Evolutionary conservation across 495 filamentous ascomycete genomes (phyloP).

Genomic region (Penicillium bialowiezense): DNA sequence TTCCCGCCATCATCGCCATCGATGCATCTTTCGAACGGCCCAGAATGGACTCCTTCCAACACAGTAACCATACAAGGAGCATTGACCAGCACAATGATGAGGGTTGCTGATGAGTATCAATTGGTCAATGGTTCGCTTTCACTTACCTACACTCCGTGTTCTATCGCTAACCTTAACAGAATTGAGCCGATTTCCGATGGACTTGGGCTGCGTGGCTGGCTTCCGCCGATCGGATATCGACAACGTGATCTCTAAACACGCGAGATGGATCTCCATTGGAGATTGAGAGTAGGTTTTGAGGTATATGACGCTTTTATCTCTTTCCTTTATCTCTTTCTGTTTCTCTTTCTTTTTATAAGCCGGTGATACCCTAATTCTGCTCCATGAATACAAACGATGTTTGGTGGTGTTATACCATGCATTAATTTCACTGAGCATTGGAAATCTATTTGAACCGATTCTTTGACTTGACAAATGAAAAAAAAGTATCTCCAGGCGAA

Average conservation of each 20-base stretch:
- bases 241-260: conserved; percentile 10
- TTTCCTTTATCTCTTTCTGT: no score
- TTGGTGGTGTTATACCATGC: no score
- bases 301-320: no score
- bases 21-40: background rate
- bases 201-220: conserved; percentile 19
- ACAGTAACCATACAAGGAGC: background rate
- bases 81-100: background rate
- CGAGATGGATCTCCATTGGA: background rate
- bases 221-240: conserved; percentile 22
- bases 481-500: no score
- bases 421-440: no score
- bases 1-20: background rate
- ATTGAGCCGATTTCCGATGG: conserved; percentile 12
- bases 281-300: background rate
- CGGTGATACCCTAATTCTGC: no score
- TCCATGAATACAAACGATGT: no score
- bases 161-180: conserved; percentile 5
- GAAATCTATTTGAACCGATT: no score
- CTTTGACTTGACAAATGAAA: no score
- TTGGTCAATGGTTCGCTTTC: background rate
- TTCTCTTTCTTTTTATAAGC: no score
- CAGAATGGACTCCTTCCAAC: background rate
- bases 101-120: conserved; percentile 1
- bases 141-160: no score